Evolutionary conservation across 2,329 filamentous ascomycete genomes (phyloP).

Genomic region (Akanthomyces dipterigenus): DNA sequence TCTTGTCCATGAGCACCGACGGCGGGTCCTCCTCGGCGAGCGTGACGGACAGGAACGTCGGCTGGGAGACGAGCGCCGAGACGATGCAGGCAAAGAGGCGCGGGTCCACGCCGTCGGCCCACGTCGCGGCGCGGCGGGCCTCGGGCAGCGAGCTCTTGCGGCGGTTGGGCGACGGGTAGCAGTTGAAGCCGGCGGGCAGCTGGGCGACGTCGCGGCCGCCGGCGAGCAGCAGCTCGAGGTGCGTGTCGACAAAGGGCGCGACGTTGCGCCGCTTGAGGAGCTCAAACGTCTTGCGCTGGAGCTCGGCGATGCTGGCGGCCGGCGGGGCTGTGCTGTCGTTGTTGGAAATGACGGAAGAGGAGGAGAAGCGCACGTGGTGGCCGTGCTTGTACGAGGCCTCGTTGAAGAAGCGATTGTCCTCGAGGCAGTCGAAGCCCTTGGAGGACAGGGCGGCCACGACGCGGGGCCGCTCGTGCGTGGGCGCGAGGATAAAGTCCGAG

Average conservation of each 20-base stretch:
- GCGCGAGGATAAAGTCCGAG: conserved; percentile 92
- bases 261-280: conserved; percentile 75
- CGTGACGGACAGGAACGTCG: conserved; percentile 66
- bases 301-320: conserved; percentile 68
- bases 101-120: conserved; percentile 56
- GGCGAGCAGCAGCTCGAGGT: conserved; percentile 72
- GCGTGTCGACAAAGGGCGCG: conserved; percentile 60
- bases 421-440: conserved; percentile 78
- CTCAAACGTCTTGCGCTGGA: conserved; percentile 76
- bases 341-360: too few relatives aligned
- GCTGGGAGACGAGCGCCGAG: conserved; percentile 54
- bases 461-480: conserved; percentile 62
- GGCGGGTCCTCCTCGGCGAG: conserved; percentile 68
- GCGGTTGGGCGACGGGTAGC: conserved; percentile 26
- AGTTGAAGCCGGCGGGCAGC: conserved; percentile 31
- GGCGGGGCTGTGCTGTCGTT: conserved; percentile 73
- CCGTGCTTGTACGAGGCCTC: conserved; percentile 31
- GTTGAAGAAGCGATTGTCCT: conserved; percentile 61
- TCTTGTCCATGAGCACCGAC: conserved; percentile 65
- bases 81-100: conserved; percentile 58
- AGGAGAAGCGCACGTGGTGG: conserved; percentile 32
- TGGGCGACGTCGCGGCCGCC: conserved; percentile 54
- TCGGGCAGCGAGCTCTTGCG: conserved; percentile 31
- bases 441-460: conserved; percentile 72
- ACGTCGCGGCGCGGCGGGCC: conserved; percentile 29